Conservation (phyloP, 192 early-diverging fungal genomes). For the Geranomyces michiganensis region DNA sequence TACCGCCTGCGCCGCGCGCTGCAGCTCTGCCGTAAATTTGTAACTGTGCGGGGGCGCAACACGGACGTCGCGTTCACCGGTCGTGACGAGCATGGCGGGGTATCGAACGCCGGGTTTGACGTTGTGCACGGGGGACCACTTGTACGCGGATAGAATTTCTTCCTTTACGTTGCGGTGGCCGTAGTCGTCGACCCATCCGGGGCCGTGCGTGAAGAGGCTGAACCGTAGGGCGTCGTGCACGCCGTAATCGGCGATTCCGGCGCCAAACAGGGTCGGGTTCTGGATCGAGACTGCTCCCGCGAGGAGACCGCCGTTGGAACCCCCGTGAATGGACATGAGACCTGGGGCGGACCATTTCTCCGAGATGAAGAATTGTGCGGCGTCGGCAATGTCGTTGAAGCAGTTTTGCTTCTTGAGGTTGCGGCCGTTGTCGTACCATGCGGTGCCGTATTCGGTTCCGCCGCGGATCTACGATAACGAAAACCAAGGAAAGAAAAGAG, state of each 20-base stretch:
- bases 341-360: constrained; percentile 55
- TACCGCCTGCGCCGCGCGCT: constrained; percentile 36
- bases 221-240: constrained; percentile 72
- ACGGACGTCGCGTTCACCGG: constrained; percentile 58
- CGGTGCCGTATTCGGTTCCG: constrained; percentile 59
- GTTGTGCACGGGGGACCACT: constrained; percentile 68
- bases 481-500: neutral
- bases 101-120: constrained; percentile 50
- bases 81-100: constrained; percentile 63
- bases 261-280: constrained; percentile 69
- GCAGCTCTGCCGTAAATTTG: constrained; percentile 64
- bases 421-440: constrained; percentile 54
- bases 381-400: constrained; percentile 73
- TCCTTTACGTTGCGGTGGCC: constrained; percentile 59
- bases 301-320: constrained; percentile 71
- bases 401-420: constrained; percentile 68
- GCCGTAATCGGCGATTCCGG: constrained; percentile 62
- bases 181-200: constrained; percentile 68
- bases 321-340: constrained; percentile 61
- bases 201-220: constrained; percentile 75
- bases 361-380: constrained; percentile 59
- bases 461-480: constrained; percentile 51
- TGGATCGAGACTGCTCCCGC: constrained; percentile 69
- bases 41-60: constrained; percentile 59
- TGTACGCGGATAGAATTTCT: constrained; percentile 53